Base-by-base conservation (phyloP, 106 monocot species). In the Amphibolis antarctica region DNA sequence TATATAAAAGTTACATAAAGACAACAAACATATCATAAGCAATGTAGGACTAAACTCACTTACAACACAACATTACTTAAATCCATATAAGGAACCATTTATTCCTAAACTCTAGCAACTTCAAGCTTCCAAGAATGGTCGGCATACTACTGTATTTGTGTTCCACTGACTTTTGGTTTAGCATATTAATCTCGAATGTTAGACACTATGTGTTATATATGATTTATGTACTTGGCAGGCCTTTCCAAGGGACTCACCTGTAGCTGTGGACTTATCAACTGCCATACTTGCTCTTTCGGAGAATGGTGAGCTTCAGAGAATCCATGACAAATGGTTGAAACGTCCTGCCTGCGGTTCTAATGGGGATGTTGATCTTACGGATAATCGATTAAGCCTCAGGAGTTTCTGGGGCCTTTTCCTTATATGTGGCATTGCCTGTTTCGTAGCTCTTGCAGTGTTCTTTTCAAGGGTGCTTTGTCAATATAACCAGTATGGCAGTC, bases 401-500 rank as follows among this genome's bases (percentile, higher is more conserved):
- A 91, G 91, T 58, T 91, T 99, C 66, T 91, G 88, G 98, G 91
- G 98, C 18, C 87, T 99, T 42, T 88, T 99, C 67, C 77, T 99
- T 20, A 71, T 99, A 12, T 91, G 91, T 63, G 91, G 85, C 9
- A 3, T 75, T 25, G 67, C 76, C 15, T 91, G 96, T 42, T 10
- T 76, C 0, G 30, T 88, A 3, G 82, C 98, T 17, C 80, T 99
- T 7, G 3, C 74, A 0, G 49, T 81, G 18, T 91, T 87, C 86
- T 85, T 85, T 60, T 48, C 71, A 28, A 80, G 78, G 64, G 53
- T 88, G 20, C 66, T 72, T 46, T 74, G 75, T 57, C 88, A 99
- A 52, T 99, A 85, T 54, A 71, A 18, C 17, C 50, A 59, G 23
- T 88, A 78, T 55, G 71, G 28, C 24, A 74, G 54, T 13, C 31